phyloP scores from a whole-genome alignment of 1,284 basidiomycete species.

The Austropuccinia psidii region DNA sequence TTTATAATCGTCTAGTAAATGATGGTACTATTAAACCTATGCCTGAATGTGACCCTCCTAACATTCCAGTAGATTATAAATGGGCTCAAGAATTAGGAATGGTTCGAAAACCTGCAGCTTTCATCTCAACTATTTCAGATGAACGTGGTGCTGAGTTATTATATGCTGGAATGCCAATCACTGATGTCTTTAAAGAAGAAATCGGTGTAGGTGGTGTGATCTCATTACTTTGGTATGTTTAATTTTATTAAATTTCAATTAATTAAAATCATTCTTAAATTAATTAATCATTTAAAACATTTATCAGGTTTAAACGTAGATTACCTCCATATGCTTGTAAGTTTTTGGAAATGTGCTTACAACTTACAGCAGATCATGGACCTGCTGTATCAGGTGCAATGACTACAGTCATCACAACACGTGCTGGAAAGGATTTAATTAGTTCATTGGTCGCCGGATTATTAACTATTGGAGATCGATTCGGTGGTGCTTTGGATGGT shows the following conservation, averaged over 20 bases:
- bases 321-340: slow-evolving; percentile 77
- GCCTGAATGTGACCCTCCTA: slow-evolving; percentile 78
- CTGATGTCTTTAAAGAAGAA: slow-evolving; percentile 96
- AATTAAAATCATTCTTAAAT: background rate
- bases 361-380: slow-evolving; percentile 97
- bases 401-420: slow-evolving; percentile 98
- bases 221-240: slow-evolving; percentile 94
- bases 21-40: slow-evolving; percentile 64
- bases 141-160: slow-evolving; percentile 97
- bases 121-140: slow-evolving; percentile 99
- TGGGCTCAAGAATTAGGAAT: slow-evolving; percentile 96
- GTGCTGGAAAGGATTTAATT: slow-evolving; percentile 97
- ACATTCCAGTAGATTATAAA: slow-evolving; percentile 99
- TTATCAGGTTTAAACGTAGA: slow-evolving; percentile 42
- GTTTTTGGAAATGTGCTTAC: slow-evolving; percentile 99
- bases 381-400: slow-evolving; percentile 84
- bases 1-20: slow-evolving; percentile 74
- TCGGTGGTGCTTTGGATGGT: slow-evolving; percentile 98
- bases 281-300: background rate
- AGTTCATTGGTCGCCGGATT: slow-evolving; percentile 93
- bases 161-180: slow-evolving; percentile 98
- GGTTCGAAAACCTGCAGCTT: slow-evolving; percentile 96
- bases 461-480: slow-evolving; percentile 93
- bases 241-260: slow-evolving; percentile 55
- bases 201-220: slow-evolving; percentile 97